Evolutionary conservation across 2,329 filamentous ascomycete genomes (phyloP), one percentile per base, ranked within the genome.

Genomic region (Calycina herbarum): DNA sequence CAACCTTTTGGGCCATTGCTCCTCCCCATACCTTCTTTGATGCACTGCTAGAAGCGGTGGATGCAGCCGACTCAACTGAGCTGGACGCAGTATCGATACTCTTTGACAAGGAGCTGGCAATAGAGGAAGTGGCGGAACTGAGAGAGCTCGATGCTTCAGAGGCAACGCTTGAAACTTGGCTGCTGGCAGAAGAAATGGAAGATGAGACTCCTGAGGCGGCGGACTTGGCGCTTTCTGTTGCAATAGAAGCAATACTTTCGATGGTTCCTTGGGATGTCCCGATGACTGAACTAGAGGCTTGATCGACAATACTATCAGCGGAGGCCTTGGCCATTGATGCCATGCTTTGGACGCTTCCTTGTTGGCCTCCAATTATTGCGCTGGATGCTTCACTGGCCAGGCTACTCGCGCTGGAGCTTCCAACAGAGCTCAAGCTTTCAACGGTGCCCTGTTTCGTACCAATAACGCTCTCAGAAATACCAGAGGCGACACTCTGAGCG

Each of bases 11-110:
- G 29, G 74, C 74, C 71, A 74, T 72, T 15, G 73, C 82, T 72
- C 74, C 74, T 42, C 73, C 74, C 72, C 81, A 85, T 35, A 86
- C 82, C 73, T 84, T 85, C 69, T 79, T 80, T 0, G 80, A 77
- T n/a, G 75, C 71, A n/a, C 70, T 67, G 42, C 70, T 71, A 24
- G 70, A 72, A 13, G 67, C 70, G 3, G 70, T 71, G 2, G 73
- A 73, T 27, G 69, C 70, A 2, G 65, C 70, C 4, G 73, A 74
- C 56, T 67, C 72, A 10, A 70, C 33, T 35, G 73, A 71, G 48
- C 65, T 72, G 2, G 70, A 72, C 13, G 65, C 71, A 54, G 74
- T 69, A 4, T 73, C 72, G 51, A 73, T 69, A 66, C 71, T 73
- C 27, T 75, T 69, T 6, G 78, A 77, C 17, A 76, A 70, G 15